Evolutionary conservation across 164 flowering plant species (phyloP), one percentile per base, ranked within the genome.

Genomic region (Magnolia kwangsiensis): DNA sequence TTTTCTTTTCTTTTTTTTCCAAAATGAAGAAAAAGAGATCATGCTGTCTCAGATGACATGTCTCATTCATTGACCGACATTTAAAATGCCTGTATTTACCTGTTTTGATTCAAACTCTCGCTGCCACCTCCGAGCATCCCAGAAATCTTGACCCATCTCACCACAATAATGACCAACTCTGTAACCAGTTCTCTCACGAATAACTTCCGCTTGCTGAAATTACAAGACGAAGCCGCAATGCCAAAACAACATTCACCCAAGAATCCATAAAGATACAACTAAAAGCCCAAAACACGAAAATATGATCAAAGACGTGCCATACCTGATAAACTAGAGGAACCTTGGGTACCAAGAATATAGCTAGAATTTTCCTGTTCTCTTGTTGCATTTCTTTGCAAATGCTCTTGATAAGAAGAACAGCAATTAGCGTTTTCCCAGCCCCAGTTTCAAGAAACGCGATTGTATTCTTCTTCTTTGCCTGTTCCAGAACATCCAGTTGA

Each of bases 401-500:
- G 76, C 99, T 96, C 82, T 81, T 90, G 24, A 96, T 96, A 50
- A 96, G 97, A 21, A 96, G 94, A 64, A 94, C 96, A 69, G 99
- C 99, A 77, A 96, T 96, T 21, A 96, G 89, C 0, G 99, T 96
- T 81, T 96, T 96, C 67, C 99, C 99, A 4, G 98, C 96, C 19
- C 99, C 99, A 8, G 99, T 96, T 82, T 96, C 99, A 59, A 96
- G 94, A 83, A 96, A 96, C n/a, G 99, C 98, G 72, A 96, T 96
- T 0, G 99, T 96, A 77, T 96, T 96, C 81, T 79, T 91, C 83
- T 81, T 85, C 85, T 90, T 91, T 0, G 99, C 99, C 84, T 96
- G 99, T 76, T 96, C 97, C 79, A 96, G 95, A 77, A 96, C 98
- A 81, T 96, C 99, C 79, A 96, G 83, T 80, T 96, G 99, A 80